Conservation (phyloP, 768 basidiomycete species). For the Naganishia friedmannii region DNA sequence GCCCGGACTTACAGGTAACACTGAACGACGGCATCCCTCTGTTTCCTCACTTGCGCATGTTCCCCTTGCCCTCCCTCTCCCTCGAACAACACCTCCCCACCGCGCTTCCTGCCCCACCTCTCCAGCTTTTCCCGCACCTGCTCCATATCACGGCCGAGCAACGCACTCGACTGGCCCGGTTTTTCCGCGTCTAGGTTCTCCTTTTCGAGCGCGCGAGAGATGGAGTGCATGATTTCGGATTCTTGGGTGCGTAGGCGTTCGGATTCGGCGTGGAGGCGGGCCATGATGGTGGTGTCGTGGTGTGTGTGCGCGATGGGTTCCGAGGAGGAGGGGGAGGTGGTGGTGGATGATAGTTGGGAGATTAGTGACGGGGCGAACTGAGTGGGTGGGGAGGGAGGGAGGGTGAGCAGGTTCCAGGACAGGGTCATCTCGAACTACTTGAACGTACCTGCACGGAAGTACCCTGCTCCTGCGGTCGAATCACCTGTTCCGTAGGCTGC, state of each 20-base stretch:
- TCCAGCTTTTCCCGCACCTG: slow-evolving; percentile 51
- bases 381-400: no score
- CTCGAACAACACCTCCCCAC: slow-evolving; percentile 24
- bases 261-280: slow-evolving; percentile 45
- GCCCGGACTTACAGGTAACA: slow-evolving; percentile 49
- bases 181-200: slow-evolving; percentile 51
- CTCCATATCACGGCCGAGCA: slow-evolving; percentile 51
- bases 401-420: no score
- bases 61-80: slow-evolving; percentile 44
- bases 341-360: slow-evolving; percentile 44
- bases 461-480: slow-evolving; percentile 41
- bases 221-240: slow-evolving; percentile 45
- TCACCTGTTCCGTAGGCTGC: slow-evolving; percentile 42
- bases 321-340: slow-evolving; percentile 12
- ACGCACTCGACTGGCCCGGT: slow-evolving; percentile 43
- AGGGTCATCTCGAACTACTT: no score
- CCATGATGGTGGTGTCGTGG: slow-evolving; percentile 37
- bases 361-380: slow-evolving; percentile 52
- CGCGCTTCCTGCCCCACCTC: slow-evolving; percentile 43
- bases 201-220: slow-evolving; percentile 51
- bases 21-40: slow-evolving; percentile 44
- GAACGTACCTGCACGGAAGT: slow-evolving; percentile 49
- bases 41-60: slow-evolving; percentile 37
- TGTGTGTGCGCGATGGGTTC: slow-evolving; percentile 30
- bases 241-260: slow-evolving; percentile 49